Evolutionary conservation across 495 filamentous ascomycete genomes (phyloP), one percentile per base, ranked within the genome.

Genomic region (Astrothelium subdiscretum): DNA sequence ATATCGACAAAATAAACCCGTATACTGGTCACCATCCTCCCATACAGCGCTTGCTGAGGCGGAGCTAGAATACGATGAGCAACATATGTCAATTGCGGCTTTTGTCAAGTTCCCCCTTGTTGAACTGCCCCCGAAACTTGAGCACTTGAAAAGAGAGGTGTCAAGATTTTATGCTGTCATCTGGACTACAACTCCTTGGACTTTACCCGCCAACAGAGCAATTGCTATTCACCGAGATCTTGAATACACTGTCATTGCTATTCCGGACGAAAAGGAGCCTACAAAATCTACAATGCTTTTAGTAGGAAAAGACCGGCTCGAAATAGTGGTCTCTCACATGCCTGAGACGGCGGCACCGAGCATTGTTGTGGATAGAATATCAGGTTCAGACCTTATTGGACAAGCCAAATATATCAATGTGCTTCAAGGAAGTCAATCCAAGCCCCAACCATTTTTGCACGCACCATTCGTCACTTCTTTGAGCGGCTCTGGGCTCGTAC

Each of bases 171-270:
- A 79, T 69, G 90, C 87, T 26, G 84, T 94, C 29, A 88, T 96
- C 62, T 99, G 94, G 94, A 99, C 94, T 10, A 99, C 94, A 0
- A 97, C 92, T 1, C 95, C 94, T 0, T 99, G 94, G 94, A 97
- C 94, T 0, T 76, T 99, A 2, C 95, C 94, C 1, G 91, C 95
- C 20, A 99, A 99, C 71, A 81, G 82, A 66, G 92, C 88, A 2
- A 89, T 99, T 72, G 91, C 89, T 6, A 79, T 97, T 31, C 81
- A 87, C 65, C 70, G 82, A 2, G 82, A 85, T 18, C 65, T 97
- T 63, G 78, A 85, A 57, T 99, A 99, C 72, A 75, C 76, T 29
- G 75, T 97, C 59, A 74, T 95, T 35, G 71, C 12, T 76, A 78
- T 2, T 71, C 40, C 60, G 2, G 42, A 54, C n/a, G 40, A 35